phyloP scores from a whole-genome alignment of 2,329 filamentous ascomycete species.

The Furcasterigmium sp. region DNA sequence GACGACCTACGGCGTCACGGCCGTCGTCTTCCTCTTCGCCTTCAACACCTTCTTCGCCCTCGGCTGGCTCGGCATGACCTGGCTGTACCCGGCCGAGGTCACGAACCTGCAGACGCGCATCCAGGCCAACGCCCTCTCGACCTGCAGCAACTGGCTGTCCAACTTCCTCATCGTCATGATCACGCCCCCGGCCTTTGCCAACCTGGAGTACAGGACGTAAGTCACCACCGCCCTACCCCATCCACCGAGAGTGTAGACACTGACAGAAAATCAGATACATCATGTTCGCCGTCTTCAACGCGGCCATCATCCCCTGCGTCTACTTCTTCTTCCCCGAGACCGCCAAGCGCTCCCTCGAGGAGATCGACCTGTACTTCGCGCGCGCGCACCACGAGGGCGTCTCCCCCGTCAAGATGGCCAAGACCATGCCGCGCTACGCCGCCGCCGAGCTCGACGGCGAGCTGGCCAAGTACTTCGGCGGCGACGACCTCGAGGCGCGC shows the following conservation, averaged over 20 bases:
- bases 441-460: constrained; percentile 17
- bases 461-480: constrained; percentile 21
- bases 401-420: constrained; percentile 16
- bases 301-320: constrained; percentile 44
- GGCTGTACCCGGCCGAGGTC: constrained; percentile 58
- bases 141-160: constrained; percentile 55
- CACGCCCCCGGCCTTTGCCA: constrained; percentile 53
- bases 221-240: no score
- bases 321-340: constrained; percentile 46
- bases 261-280: constrained; percentile 40
- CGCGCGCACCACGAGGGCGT: constrained; percentile 18
- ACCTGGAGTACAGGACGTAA: constrained; percentile 42
- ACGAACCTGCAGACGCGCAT: constrained; percentile 55
- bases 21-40: constrained; percentile 50
- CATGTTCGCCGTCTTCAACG: constrained; percentile 50
- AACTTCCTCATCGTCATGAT: constrained; percentile 66
- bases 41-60: constrained; percentile 58
- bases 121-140: constrained; percentile 59
- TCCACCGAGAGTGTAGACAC: no score
- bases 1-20: constrained; percentile 20
- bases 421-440: constrained; percentile 1
- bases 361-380: constrained; percentile 46
- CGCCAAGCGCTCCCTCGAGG: constrained; percentile 48
- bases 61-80: constrained; percentile 56
- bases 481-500: constrained; percentile 8